phyloP scores from a whole-genome alignment of 805 yeast species.

The Yamadazyma phyllophila region DNA sequence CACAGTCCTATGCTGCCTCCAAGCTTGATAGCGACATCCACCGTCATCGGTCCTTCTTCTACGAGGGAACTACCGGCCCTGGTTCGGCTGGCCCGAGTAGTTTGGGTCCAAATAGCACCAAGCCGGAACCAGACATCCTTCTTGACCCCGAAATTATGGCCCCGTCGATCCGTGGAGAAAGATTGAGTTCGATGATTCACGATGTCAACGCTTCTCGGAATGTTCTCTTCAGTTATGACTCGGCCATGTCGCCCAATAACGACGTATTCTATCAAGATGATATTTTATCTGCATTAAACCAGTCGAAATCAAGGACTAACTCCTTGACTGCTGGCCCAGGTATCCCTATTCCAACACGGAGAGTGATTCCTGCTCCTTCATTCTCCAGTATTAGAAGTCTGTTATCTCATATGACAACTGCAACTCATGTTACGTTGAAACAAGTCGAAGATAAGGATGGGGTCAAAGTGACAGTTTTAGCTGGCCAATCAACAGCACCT shows the following conservation, averaged over 20 bases:
- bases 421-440: conserved; percentile 54
- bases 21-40: conserved; percentile 52
- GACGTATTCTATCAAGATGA: conserved; percentile 44
- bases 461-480: conserved; percentile 63
- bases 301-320: conserved; percentile 27
- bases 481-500: conserved; percentile 78
- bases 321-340: conserved; percentile 17
- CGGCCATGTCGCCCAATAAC: conserved; percentile 14
- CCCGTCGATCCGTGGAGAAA: conserved; percentile 62
- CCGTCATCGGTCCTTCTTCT: conserved; percentile 62
- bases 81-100: background rate
- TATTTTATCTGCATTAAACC: conserved; percentile 24
- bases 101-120: background rate
- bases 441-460: conserved; percentile 73
- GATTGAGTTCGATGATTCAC: conserved; percentile 56
- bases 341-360: conserved; percentile 26
- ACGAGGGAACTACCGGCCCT: conserved; percentile 18
- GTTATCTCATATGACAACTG: conserved; percentile 33
- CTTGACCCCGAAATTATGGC: conserved; percentile 68
- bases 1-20: conserved; percentile 61
- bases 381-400: conserved; percentile 43
- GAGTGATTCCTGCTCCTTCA: conserved; percentile 37
- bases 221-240: conserved; percentile 18
- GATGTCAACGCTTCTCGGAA: conserved; percentile 27
- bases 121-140: conserved; percentile 47